Evolutionary conservation across 2,329 filamentous ascomycete genomes (phyloP).

Genomic region (Fusarium nurragi): DNA sequence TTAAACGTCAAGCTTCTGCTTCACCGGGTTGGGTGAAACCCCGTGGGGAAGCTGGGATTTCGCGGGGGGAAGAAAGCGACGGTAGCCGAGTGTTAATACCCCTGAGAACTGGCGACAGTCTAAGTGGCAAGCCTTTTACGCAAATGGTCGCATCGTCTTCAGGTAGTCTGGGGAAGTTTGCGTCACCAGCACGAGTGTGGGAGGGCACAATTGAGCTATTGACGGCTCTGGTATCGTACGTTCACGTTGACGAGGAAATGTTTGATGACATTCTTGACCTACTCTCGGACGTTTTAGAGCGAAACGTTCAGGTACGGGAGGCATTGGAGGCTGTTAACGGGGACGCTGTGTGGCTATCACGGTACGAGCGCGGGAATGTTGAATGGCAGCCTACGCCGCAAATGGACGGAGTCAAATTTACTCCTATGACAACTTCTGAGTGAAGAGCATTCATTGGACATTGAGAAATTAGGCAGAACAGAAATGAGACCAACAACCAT

Average conservation of each 20-base stretch:
- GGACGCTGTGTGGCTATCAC: constrained; percentile 79
- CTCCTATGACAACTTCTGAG: constrained; percentile 39
- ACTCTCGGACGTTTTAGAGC: constrained; percentile 61
- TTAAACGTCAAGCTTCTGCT: constrained; percentile 53
- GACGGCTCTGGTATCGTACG: constrained; percentile 67
- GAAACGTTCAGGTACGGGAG: constrained; percentile 58
- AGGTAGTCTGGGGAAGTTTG: constrained; percentile 64
- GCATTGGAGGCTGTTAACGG: constrained; percentile 72
- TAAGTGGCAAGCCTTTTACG: constrained; percentile 29
- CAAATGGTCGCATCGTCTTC: constrained; percentile 22
- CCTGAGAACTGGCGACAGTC: constrained; percentile 38
- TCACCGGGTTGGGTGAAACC: constrained; percentile 13
- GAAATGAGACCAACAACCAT: constrained; percentile 14
- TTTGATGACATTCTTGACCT: constrained; percentile 77
- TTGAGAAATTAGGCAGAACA: constrained; percentile 1
- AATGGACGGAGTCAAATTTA: constrained; percentile 56
- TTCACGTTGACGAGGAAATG: constrained; percentile 71
- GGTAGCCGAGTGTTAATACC: constrained; percentile 49
- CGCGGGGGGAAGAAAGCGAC: constrained; percentile 27
- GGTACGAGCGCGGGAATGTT: constrained; percentile 59
- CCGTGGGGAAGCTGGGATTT: constrained; percentile 35
- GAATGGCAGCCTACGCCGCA: constrained; percentile 51
- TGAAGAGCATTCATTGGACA: not conserved
- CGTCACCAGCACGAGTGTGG: constrained; percentile 72
- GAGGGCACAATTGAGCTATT: constrained; percentile 68